Percentiles rank a stretch among this genome's conserved stretches.
These are phyloP conservation scores for Fusarium decemcellulare DNA, from an alignment of 2,329 filamentous ascomycete species.

Conservation along the genomic window DNA sequence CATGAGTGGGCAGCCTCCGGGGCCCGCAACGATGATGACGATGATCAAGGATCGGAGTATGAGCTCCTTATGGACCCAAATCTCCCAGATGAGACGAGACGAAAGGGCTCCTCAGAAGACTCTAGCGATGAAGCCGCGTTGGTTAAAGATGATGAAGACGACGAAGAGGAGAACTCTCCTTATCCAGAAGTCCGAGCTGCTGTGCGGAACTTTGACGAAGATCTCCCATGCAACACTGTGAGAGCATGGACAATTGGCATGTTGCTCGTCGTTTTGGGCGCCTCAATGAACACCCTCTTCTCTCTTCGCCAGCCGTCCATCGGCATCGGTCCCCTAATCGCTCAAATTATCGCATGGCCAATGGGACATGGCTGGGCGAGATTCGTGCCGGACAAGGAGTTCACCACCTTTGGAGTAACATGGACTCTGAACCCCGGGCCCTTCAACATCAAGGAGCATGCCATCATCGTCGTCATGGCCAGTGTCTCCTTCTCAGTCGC, in stretches of 20 bases:
- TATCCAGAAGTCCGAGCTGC: conserved; percentile 77
- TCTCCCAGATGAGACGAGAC: conserved; percentile 57
- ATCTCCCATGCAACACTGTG: conserved; percentile 76
- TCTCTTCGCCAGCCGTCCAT: conserved; percentile 75
- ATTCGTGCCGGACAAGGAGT: conserved; percentile 64
- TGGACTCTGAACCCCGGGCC: conserved; percentile 77
- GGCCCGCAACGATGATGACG: conserved; percentile 56
- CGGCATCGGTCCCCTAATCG: conserved; percentile 71
- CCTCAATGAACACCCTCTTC: conserved; percentile 75
- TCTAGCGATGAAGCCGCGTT: conserved; percentile 44
- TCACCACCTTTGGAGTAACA: conserved; percentile 66
- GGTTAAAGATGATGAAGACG: conserved; percentile 51
- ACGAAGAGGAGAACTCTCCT: conserved; percentile 64
- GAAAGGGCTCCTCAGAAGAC: conserved; percentile 28
- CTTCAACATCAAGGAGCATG: conserved; percentile 80
- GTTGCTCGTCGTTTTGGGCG: conserved; percentile 68
- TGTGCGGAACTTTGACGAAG: conserved; percentile 75
- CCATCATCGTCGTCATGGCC: conserved; percentile 79
- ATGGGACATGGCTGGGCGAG: conserved; percentile 73
- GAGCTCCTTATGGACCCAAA: conserved; percentile 71
- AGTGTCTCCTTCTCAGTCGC: conserved; percentile 78
- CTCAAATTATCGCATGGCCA: conserved; percentile 75
- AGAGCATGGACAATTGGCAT: conserved; percentile 76
- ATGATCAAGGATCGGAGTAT: conserved; percentile 65
- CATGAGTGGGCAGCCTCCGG: conserved; percentile 59